Conservation (phyloP, 768 basidiomycete genomes). For the Lactarius evosmus region DNA sequence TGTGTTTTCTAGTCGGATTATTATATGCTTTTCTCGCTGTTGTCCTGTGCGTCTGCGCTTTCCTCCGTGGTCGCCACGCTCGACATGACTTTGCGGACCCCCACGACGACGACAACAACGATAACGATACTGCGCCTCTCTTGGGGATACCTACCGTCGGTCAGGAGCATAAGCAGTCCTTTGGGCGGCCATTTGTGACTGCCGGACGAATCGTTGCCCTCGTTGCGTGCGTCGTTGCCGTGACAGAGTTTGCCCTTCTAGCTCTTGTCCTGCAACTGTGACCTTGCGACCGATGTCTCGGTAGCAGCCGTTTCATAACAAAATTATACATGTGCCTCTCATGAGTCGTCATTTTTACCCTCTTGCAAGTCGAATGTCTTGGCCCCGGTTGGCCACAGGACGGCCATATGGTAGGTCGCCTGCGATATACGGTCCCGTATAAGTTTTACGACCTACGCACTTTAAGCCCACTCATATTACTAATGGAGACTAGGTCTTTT, state of each 20-base stretch:
- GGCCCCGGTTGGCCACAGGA: neutral
- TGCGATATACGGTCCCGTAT: neutral
- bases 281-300: neutral
- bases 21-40: slow-evolving; percentile 61
- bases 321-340: no score
- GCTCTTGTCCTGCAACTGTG: slow-evolving; percentile 48
- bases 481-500: no score
- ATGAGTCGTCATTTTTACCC: neutral
- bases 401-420: neutral
- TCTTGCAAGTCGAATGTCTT: neutral
- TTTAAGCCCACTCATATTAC: neutral
- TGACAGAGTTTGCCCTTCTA: slow-evolving; percentile 63
- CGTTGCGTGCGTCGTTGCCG: slow-evolving; percentile 57
- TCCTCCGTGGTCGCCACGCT: slow-evolving; percentile 60
- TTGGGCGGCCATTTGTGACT: slow-evolving; percentile 75
- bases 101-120: neutral
- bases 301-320: no score
- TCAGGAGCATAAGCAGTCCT: slow-evolving; percentile 57
- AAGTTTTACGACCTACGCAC: neutral
- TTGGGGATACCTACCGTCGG: slow-evolving; percentile 54
- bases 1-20: slow-evolving; percentile 47
- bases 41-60: slow-evolving; percentile 56
- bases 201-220: slow-evolving; percentile 72
- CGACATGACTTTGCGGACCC: slow-evolving; percentile 74
- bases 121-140: slow-evolving; percentile 26